Base-by-base conservation (phyloP, 1,284 basidiomycete species). In the Volvariella surrecta region DNA sequence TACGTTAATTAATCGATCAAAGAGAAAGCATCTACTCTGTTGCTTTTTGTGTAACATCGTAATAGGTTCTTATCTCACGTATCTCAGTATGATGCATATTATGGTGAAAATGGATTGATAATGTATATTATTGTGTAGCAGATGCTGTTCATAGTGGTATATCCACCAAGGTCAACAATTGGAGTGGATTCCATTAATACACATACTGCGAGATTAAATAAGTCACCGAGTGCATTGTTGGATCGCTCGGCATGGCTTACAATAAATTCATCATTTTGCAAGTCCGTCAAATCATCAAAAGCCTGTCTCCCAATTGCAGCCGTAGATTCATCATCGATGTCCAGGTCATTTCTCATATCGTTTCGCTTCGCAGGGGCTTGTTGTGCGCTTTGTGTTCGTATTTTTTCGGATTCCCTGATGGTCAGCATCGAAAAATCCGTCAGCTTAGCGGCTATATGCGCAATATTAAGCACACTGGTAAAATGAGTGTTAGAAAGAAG, bases 251-350 rank as follows among this genome's bases (percentile, higher is more conserved):
- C 1, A 17, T 22, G 16, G 45, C 59, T 52, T 37, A 61, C 58
- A 42, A 59, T 58, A 38, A 61, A 61, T 32, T 59, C 59, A 20
- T 61, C 56, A 34, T 61, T 61, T 46, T 59, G 51, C 10, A 61
- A 41, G 46, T 61, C 59, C 0, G 59, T 61, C 38, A 58, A 42
- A 46, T 61, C 59, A 19, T 58, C 53, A 38, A 59, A 59, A 3
- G 58, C 58, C 10, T 44, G 46, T 4, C 31, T 45, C 1, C 56
- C 56, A 31, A 48, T 43, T 3, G 9, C 20, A 8, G 20, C 10
- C 18, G 28, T 19, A 4, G 16, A 13, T 3, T n/a, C 22, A 11
- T 40, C 42, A 7, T 39, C 32, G 10, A 37, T 34, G 11, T 11
- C 24, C 24, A 28, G 24, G 24, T 6, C 6, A 28, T 11, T 11